Base-by-base conservation (phyloP, 2,329 filamentous ascomycete genomes). In the Didymella glomerata region DNA sequence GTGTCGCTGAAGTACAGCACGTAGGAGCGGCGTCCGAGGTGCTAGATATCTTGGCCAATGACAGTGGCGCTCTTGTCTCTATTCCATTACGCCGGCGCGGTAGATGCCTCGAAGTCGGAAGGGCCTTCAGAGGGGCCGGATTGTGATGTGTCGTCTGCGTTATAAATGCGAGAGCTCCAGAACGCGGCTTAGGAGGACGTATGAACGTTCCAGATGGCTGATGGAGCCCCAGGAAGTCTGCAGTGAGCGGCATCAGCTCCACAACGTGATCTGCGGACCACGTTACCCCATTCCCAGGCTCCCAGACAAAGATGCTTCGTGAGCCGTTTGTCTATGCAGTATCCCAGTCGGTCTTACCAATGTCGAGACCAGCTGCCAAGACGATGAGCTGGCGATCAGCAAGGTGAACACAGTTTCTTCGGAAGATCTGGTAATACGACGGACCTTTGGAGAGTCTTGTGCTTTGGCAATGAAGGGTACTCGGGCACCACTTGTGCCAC, bases 201-300 rank as follows among this genome's bases (percentile, higher is more conserved):
- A 1, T 73, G 70, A 0, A 77, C 73, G 62, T 86, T 83, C 79
- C 80, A 86, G 50, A 86, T 80, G 0, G 84, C 84, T 49, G 83
- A 81, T 0, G 84, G 85, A 0, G 84, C 84, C 84, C 84, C n/a
- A n/a, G n/a, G n/a, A n/a, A 86, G 3, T 84, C 84, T 0, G 83
- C 84, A 3, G 78, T 81, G n/a, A 71, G 70, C 56, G 84, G 79
- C 63, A 86, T 84, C 11, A 86, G 83, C 0, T 69, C 72, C 0
- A 83, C 78, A 2, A 86, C 74, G 6, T 82, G 73, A 66, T 85
- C 83, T 13, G 74, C 73, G 11, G 65, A 76, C 81, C 83, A 86
- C 59, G 79, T 82, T 7, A 83, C 68, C 4, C 86, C 70, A 52
- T 86, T 82, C 0, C 78, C 81, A 61, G 78, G 82, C 64, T 85